These are phyloP conservation scores for Boletus sensibilis DNA, from an alignment of 768 basidiomycete genomes.

Conservation along the genomic window DNA sequence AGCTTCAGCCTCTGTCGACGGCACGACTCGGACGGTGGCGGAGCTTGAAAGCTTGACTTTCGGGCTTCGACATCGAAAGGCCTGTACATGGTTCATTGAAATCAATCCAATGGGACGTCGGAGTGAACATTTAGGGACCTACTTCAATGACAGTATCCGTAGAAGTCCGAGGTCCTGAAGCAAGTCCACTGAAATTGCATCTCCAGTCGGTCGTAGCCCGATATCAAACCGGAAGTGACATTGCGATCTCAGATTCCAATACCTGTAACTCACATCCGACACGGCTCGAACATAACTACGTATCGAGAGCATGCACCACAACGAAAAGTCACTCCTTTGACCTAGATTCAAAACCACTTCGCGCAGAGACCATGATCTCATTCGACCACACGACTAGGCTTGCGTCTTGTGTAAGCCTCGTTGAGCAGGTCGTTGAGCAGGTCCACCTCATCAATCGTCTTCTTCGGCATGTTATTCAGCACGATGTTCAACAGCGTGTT, in stretches of 20 bases:
- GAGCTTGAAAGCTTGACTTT: too few species aligned
- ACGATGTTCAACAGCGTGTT: slow-evolving; percentile 21
- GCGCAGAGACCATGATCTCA: not conserved
- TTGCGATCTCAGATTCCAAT: not conserved
- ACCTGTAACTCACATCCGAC: not conserved
- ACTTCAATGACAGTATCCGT: too few species aligned
- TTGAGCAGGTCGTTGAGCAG: slow-evolving; percentile 19
- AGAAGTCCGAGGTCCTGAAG: too few species aligned
- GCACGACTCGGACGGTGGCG: too few species aligned
- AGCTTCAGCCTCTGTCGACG: too few species aligned
- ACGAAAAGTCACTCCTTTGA: not conserved
- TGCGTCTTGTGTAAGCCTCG: slow-evolving; percentile 11
- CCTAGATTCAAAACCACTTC: not conserved
- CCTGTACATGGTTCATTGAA: too few species aligned
- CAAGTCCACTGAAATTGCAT: too few species aligned
- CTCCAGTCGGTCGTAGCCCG: too few species aligned
- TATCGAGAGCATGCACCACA: not conserved
- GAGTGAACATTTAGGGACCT: too few species aligned
- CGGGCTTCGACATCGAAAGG: too few species aligned
- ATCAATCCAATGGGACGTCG: too few species aligned
- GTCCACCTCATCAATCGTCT: slow-evolving; percentile 24
- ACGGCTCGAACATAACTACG: not conserved
- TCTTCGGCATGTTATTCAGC: slow-evolving; percentile 14
- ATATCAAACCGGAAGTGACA: too few species aligned
- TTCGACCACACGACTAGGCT: not conserved